Conservation (phyloP, 306 rosid genomes). For the Clitoria ternatea region DNA sequence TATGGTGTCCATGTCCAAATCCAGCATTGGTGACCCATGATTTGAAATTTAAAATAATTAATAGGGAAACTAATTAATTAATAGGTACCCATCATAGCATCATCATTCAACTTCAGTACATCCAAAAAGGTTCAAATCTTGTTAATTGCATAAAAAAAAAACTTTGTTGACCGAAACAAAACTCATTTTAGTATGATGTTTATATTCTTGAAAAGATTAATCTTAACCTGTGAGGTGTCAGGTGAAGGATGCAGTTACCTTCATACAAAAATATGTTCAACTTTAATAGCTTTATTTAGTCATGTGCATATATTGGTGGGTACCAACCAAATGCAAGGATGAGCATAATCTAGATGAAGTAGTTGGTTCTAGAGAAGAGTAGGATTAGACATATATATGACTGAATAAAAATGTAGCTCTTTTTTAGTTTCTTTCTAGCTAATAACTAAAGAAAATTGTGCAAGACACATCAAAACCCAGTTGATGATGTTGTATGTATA, state of each 20-base stretch:
- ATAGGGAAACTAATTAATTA: not conserved
- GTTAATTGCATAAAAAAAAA: too few relatives aligned
- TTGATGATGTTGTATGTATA: not conserved
- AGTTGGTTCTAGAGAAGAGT: constrained; percentile 27
- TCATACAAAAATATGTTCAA: too few relatives aligned
- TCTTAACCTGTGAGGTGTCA: too few relatives aligned
- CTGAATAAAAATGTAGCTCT: not conserved
- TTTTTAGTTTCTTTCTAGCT: constrained; percentile 3
- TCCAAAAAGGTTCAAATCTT: too few relatives aligned
- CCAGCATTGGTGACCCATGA: constrained; percentile 27
- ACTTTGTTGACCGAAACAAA: too few relatives aligned
- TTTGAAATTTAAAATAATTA: constrained; percentile 1
- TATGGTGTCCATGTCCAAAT: constrained; percentile 27
- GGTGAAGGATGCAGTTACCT: too few relatives aligned
- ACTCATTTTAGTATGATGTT: too few relatives aligned
- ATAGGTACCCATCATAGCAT: not conserved
- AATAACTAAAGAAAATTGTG: not conserved
- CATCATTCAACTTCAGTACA: not conserved
- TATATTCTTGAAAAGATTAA: too few relatives aligned
- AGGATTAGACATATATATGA: constrained; percentile 25
- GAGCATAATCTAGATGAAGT: not conserved
- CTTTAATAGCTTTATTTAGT: not conserved
- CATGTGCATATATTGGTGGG: constrained; percentile 17
- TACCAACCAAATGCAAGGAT: constrained; percentile 2
- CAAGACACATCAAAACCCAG: constrained; percentile 15